Conservation (phyloP, 257 asterid genomes). For the Craterostigma plantagineum region DNA sequence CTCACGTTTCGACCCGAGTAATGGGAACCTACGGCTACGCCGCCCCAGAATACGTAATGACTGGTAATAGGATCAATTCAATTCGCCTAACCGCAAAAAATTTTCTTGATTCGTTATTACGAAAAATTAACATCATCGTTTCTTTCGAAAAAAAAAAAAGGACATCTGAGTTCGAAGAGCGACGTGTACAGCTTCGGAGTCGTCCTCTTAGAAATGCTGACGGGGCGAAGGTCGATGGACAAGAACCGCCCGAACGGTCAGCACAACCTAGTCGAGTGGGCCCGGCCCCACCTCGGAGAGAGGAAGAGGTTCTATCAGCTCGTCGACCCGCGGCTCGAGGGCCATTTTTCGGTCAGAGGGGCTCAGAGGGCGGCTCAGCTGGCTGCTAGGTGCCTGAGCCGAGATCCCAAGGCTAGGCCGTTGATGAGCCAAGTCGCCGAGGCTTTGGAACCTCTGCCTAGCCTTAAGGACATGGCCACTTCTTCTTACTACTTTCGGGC, state of each 20-base stretch:
- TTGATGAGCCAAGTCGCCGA: constrained; percentile 42
- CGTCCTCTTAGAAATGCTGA: constrained; percentile 37
- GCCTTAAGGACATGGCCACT: constrained; percentile 43
- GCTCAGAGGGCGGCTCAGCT: constrained; percentile 43
- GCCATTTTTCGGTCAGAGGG: constrained; percentile 42
- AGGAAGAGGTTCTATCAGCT: constrained; percentile 29
- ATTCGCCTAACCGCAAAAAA: too few relatives aligned
- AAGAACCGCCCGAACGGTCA: constrained; percentile 52
- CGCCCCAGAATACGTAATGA: constrained; percentile 53
- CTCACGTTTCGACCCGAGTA: constrained; percentile 54
- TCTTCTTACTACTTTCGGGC: constrained; percentile 40
- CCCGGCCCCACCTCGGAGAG: constrained; percentile 43
- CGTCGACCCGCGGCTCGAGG: constrained; percentile 45
- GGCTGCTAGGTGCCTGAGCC: constrained; percentile 37
- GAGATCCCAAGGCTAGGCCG: constrained; percentile 36
- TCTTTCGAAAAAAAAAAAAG: too few relatives aligned
- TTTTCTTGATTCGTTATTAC: too few relatives aligned
- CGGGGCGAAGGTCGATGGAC: constrained; percentile 54
- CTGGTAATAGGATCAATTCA: constrained; percentile 14
- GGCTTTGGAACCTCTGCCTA: constrained; percentile 35
- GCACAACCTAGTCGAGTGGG: constrained; percentile 48
- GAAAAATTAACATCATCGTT: too few relatives aligned
- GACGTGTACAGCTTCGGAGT: constrained; percentile 53
- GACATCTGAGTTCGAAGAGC: constrained; percentile 45
- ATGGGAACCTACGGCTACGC: constrained; percentile 60